These are phyloP conservation scores for Mucuna pruriens DNA, from an alignment of 306 rosid genomes.

Conservation along the genomic window DNA sequence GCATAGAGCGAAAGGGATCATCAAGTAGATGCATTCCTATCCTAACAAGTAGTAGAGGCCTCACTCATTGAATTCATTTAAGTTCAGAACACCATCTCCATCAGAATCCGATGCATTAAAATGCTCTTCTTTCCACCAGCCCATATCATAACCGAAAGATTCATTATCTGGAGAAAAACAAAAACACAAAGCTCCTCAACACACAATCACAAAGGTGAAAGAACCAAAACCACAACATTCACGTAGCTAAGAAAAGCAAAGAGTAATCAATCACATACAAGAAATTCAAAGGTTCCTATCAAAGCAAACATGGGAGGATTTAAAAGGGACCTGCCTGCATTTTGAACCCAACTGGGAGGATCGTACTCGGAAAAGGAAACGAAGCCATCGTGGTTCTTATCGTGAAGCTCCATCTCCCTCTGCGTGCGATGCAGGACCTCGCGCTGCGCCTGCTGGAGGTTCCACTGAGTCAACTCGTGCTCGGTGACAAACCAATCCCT, in stretches of 20 bases:
- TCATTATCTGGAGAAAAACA: conserved; percentile 53
- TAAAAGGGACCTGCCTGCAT: conserved; percentile 68
- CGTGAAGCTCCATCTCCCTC: conserved; percentile 90
- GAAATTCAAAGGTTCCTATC: too few species aligned
- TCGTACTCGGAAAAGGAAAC: conserved; percentile 89
- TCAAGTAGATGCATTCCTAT: background rate
- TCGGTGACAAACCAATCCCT: conserved; percentile 60
- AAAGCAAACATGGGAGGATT: too few species aligned
- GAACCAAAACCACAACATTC: background rate
- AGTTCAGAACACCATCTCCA: conserved; percentile 78
- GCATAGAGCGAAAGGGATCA: conserved; percentile 15
- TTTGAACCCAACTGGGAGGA: conserved; percentile 85
- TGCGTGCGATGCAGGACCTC: conserved; percentile 77
- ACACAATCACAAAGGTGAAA: background rate
- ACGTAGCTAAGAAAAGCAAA: background rate
- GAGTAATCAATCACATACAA: background rate
- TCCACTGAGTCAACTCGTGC: conserved; percentile 87
- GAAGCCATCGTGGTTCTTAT: conserved; percentile 75
- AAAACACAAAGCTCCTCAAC: conserved; percentile 31
- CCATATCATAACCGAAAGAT: conserved; percentile 90
- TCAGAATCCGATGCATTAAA: conserved; percentile 92
- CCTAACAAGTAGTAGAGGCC: conserved; percentile 42
- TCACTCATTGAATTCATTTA: conserved; percentile 93
- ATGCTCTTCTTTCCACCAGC: conserved; percentile 97
- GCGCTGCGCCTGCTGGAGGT: conserved; percentile 64